phyloP scores from a whole-genome alignment of 192 early-diverging fungal genomes.

The Coemansia reversa region DNA sequence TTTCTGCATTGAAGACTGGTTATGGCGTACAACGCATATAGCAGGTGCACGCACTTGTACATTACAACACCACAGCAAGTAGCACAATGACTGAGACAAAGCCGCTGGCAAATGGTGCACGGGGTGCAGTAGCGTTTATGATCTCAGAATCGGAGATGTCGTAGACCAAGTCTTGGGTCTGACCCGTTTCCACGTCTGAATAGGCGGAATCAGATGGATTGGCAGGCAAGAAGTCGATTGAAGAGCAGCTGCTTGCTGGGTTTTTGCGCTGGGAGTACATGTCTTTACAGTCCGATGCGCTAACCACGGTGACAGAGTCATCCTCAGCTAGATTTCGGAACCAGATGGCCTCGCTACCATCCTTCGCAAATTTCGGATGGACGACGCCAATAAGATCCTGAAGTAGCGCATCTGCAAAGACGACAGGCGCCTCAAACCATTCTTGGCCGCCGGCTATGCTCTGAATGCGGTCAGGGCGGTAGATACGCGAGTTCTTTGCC shows the following conservation, averaged over 20 bases:
- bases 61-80: neutral
- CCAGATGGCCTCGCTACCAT: slow-evolving; percentile 60
- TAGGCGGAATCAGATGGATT: slow-evolving; percentile 37
- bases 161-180: slow-evolving; percentile 46
- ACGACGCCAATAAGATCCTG: slow-evolving; percentile 68
- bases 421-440: slow-evolving; percentile 70
- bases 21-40: neutral
- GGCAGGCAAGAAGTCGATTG: slow-evolving; percentile 42
- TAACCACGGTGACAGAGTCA: slow-evolving; percentile 55
- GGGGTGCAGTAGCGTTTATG: slow-evolving; percentile 8
- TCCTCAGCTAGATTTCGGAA: slow-evolving; percentile 66
- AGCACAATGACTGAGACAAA: neutral
- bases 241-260: slow-evolving; percentile 32
- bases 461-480: slow-evolving; percentile 66
- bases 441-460: slow-evolving; percentile 63
- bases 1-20: neutral
- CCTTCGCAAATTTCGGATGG: slow-evolving; percentile 58
- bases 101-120: neutral
- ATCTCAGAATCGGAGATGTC: slow-evolving; percentile 45
- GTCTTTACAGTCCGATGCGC: slow-evolving; percentile 58
- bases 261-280: slow-evolving; percentile 34
- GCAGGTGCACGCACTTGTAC: neutral
- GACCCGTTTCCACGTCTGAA: slow-evolving; percentile 37
- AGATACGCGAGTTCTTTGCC: slow-evolving; percentile 61
- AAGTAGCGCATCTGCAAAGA: slow-evolving; percentile 66